Percentiles rank a stretch among this genome's conserved stretches.
These are phyloP conservation scores for Phaseolus lunatus DNA, from an alignment of 306 rosid genomes.

Conservation along the genomic window DNA sequence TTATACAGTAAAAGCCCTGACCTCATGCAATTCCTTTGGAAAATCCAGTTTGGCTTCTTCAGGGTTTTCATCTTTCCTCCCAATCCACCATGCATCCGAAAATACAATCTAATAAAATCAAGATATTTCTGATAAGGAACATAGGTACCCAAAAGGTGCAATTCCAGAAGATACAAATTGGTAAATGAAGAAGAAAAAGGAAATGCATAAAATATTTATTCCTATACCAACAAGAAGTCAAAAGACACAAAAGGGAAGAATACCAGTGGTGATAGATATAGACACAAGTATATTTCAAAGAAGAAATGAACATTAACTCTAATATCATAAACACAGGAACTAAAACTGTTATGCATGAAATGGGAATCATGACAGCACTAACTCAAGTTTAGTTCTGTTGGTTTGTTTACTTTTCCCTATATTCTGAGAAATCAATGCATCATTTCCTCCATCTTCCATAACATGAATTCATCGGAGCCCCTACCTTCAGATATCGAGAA, in stretches of 20 bases:
- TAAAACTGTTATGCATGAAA: constrained; percentile 3
- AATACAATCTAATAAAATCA: constrained; percentile 71
- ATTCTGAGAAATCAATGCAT: neutral
- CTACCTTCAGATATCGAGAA: neutral
- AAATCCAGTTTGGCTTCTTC: constrained; percentile 79
- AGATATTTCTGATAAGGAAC: constrained; percentile 31
- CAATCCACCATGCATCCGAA: constrained; percentile 98
- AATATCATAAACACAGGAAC: constrained; percentile 34
- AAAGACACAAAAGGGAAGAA: constrained; percentile 17
- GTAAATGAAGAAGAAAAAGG: constrained; percentile 17
- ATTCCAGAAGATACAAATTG: constrained; percentile 36
- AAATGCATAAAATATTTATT: constrained; percentile 26
- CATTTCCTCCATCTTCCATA: neutral
- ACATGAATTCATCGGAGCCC: neutral
- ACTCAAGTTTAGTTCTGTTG: constrained; percentile 9
- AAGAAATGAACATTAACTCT: constrained; percentile 26
- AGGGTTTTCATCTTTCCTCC: constrained; percentile 81
- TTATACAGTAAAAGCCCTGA: constrained; percentile 42
- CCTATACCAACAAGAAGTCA: constrained; percentile 24
- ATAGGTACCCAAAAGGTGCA: constrained; percentile 24
- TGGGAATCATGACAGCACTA: constrained; percentile 14
- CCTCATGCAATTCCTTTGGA: constrained; percentile 74
- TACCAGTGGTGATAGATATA: neutral
- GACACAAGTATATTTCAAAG: neutral
- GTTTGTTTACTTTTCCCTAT: constrained; percentile 5